Evolutionary conservation across 75 land plant species (phyloP).

Genomic region (Larix kaempferi): DNA sequence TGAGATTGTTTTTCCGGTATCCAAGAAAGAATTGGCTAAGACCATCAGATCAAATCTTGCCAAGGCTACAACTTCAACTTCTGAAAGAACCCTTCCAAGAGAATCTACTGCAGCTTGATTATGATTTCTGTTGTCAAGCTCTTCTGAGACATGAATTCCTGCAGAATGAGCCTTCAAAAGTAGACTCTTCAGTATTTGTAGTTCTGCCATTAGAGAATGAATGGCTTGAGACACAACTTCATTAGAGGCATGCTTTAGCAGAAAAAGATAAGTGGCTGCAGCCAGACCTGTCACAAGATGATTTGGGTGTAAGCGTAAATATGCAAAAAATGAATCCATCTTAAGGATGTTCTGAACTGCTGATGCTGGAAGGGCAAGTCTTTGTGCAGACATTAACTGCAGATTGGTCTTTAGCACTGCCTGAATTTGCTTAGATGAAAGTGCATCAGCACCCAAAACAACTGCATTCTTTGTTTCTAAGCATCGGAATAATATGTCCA

Average conservation of each 20-base stretch:
- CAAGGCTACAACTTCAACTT: slow-evolving; percentile 55
- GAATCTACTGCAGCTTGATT: neutral
- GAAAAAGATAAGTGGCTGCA: slow-evolving; percentile 79
- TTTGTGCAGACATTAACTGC: slow-evolving; percentile 71
- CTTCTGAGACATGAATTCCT: slow-evolving; percentile 10
- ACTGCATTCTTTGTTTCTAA: slow-evolving; percentile 16
- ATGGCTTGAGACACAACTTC: slow-evolving; percentile 55
- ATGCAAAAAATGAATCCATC: slow-evolving; percentile 57
- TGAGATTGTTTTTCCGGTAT: slow-evolving; percentile 8
- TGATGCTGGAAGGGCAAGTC: slow-evolving; percentile 56
- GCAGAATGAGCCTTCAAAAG: slow-evolving; percentile 18
- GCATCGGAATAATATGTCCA: slow-evolving; percentile 61
- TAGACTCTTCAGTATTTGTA: slow-evolving; percentile 40
- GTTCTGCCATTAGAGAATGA: slow-evolving; percentile 55
- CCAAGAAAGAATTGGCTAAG: slow-evolving; percentile 31
- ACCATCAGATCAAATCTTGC: slow-evolving; percentile 73
- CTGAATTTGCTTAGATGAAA: slow-evolving; percentile 53
- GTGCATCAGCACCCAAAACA: slow-evolving; percentile 1
- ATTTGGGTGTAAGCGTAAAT: slow-evolving; percentile 88
- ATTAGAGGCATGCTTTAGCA: slow-evolving; percentile 72
- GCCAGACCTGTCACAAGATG: slow-evolving; percentile 66
- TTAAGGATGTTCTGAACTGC: slow-evolving; percentile 59
- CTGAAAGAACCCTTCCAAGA: slow-evolving; percentile 24
- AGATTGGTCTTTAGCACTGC: slow-evolving; percentile 75
- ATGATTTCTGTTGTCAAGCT: neutral